Evolutionary conservation across 2,329 filamentous ascomycete genomes (phyloP).

Genomic region (Ilyonectria sp.): DNA sequence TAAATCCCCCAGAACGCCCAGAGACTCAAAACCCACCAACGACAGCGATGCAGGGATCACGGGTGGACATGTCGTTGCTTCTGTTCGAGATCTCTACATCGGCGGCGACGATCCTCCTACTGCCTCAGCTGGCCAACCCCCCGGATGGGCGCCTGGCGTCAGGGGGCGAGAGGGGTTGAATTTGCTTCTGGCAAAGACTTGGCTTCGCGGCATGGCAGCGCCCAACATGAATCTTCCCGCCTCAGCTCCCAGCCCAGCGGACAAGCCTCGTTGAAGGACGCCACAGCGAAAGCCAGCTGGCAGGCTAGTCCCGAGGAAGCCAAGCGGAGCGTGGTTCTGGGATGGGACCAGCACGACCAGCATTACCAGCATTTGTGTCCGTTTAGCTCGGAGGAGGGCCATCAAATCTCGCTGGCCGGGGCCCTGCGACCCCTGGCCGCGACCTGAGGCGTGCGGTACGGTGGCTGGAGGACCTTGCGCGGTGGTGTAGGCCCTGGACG

Average conservation of each 20-base stretch:
- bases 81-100: slow-evolving; percentile 18
- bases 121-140: slow-evolving; percentile 17
- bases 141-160: slow-evolving; percentile 1
- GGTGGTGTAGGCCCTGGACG: slow-evolving; percentile 3
- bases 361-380: neutral
- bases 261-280: neutral
- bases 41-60: slow-evolving; percentile 17
- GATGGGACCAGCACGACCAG: neutral
- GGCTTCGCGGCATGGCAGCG: neutral
- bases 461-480: slow-evolving; percentile 24
- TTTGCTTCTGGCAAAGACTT: slow-evolving; percentile 17
- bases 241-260: neutral
- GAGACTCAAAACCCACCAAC: neutral
- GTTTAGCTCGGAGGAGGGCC: neutral
- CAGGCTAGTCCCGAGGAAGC: neutral
- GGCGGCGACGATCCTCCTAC: slow-evolving; percentile 14
- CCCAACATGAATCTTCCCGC: slow-evolving; percentile 4
- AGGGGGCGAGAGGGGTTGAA: slow-evolving; percentile 11
- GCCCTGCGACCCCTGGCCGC: slow-evolving; percentile 11
- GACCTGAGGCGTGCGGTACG: slow-evolving; percentile 28
- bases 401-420: slow-evolving; percentile 6
- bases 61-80: slow-evolving; percentile 8
- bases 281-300: slow-evolving; percentile 1
- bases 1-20: slow-evolving; percentile 17
- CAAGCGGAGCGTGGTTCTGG: slow-evolving; percentile 1